Evolutionary conservation across 768 basidiomycete genomes (phyloP).

Genomic region (Cyclocybe aegerita): DNA sequence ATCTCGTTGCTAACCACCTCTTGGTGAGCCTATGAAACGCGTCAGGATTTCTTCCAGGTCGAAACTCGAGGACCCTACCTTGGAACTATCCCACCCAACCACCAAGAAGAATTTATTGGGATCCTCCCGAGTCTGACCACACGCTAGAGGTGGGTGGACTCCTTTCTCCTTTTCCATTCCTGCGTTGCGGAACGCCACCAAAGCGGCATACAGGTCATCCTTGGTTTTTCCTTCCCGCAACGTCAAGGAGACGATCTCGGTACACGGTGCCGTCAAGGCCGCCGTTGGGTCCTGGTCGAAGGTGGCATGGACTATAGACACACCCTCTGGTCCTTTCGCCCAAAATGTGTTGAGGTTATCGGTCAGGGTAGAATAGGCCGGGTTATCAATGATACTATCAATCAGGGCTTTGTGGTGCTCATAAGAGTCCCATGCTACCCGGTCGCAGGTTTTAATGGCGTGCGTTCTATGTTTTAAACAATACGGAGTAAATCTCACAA

Average conservation of each 20-base stretch:
- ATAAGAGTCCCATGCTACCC: no score
- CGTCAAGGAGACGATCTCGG: constrained; percentile 10
- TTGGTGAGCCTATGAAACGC: background rate
- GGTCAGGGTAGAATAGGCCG: no score
- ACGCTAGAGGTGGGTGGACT: constrained; percentile 2
- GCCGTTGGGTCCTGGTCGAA: constrained; percentile 5
- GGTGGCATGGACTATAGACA: constrained; percentile 3
- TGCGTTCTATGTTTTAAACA: no score
- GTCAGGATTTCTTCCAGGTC: background rate
- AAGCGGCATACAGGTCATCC: constrained; percentile 1
- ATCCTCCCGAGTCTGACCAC: constrained; percentile 12
- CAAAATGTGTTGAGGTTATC: no score
- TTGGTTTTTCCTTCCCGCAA: constrained; percentile 12
- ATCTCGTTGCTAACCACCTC: background rate
- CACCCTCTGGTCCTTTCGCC: no score
- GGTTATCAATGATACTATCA: no score
- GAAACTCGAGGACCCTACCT: constrained; percentile 7
- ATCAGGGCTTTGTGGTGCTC: no score
- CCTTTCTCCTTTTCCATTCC: constrained; percentile 1
- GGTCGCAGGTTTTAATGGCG: no score
- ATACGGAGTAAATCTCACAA: no score
- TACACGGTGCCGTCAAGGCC: constrained; percentile 9
- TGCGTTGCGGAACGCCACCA: background rate
- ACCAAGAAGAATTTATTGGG: constrained; percentile 8
- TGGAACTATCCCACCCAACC: constrained; percentile 16